A percentile compares a stretch with the other conserved stretches of the same genome.
phyloP scores from a whole-genome alignment of 768 basidiomycete species.

The Saitozyma podzolica region DNA sequence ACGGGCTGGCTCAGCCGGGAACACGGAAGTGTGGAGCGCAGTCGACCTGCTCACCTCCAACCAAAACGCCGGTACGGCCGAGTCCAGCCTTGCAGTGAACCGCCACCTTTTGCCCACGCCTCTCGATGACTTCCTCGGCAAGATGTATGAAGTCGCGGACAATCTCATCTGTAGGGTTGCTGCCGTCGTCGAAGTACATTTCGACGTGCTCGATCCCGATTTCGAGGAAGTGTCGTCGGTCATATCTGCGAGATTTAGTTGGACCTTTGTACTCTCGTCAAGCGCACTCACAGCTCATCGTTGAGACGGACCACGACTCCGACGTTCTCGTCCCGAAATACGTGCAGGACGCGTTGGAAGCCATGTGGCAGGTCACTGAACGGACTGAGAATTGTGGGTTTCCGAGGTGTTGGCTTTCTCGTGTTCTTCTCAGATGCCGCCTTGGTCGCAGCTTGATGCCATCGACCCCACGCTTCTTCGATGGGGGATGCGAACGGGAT shows the following conservation, averaged over 20 bases:
- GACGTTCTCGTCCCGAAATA: conserved; percentile 82
- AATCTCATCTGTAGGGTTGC: conserved; percentile 94
- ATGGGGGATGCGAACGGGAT: conserved; percentile 91
- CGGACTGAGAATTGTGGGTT: too few relatives aligned
- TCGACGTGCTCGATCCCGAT: conserved; percentile 42
- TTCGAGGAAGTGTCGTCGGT: conserved; percentile 30
- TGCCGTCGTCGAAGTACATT: conserved; percentile 96
- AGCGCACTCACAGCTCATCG: conserved; percentile 77
- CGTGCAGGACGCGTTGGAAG: conserved; percentile 87
- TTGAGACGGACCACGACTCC: conserved; percentile 92
- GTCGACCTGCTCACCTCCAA: conserved; percentile 60
- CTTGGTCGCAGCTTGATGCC: conserved; percentile 2
- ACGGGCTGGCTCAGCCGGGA: background rate
- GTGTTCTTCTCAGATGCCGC: background rate
- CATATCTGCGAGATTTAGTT: conserved; percentile 56
- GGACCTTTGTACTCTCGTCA: conserved; percentile 57
- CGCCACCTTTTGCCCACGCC: conserved; percentile 72
- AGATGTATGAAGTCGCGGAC: conserved; percentile 86
- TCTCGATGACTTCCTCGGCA: conserved; percentile 73
- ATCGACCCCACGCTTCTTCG: conserved; percentile 60
- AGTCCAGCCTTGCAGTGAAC: conserved; percentile 82
- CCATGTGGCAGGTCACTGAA: conserved; percentile 5
- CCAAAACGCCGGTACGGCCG: conserved; percentile 91
- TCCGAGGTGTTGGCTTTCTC: too few relatives aligned
- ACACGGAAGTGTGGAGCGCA: background rate